These are phyloP conservation scores for Trypanosomatidae sp. DNA, from an alignment of 208 protist genomes.

Conservation along the genomic window DNA sequence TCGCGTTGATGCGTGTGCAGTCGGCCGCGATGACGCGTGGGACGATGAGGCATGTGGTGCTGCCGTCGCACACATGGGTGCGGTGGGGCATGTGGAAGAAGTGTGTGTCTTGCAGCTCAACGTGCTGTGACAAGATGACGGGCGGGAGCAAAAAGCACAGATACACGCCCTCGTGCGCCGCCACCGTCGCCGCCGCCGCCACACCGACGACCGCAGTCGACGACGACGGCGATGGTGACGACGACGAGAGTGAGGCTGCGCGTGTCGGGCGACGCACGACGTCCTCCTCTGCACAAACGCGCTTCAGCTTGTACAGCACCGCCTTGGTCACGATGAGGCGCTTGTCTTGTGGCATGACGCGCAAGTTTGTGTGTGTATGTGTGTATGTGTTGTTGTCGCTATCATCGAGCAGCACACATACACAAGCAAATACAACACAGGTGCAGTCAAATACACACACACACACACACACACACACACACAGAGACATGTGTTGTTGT, in stretches of 20 bases:
- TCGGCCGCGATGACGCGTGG: slow-evolving; percentile 53
- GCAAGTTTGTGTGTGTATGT: not conserved
- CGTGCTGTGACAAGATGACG: slow-evolving; percentile 46
- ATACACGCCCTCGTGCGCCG: slow-evolving; percentile 43
- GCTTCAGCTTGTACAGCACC: slow-evolving; percentile 67
- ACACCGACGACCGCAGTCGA: not conserved
- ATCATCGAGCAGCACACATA: no score
- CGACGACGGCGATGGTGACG: no score
- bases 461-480: no score
- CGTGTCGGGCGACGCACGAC: no score
- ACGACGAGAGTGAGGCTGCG: no score
- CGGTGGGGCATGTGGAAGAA: slow-evolving; percentile 35
- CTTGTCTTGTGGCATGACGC: slow-evolving; percentile 79
- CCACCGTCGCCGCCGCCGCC: slow-evolving; percentile 3
- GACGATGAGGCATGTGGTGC: slow-evolving; percentile 68
- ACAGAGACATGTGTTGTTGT: no score
- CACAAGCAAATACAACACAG: no score
- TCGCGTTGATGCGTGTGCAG: slow-evolving; percentile 77
- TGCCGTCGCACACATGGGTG: slow-evolving; percentile 39
- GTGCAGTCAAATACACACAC: no score
- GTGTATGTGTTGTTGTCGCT: not conserved
- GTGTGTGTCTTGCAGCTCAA: slow-evolving; percentile 23
- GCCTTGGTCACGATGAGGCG: slow-evolving; percentile 78
- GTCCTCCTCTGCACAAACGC: slow-evolving; percentile 25
- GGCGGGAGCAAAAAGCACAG: slow-evolving; percentile 53